Evolutionary conservation across 2,329 filamentous ascomycete genomes (phyloP).

Genomic region (Colletotrichum sp.): DNA sequence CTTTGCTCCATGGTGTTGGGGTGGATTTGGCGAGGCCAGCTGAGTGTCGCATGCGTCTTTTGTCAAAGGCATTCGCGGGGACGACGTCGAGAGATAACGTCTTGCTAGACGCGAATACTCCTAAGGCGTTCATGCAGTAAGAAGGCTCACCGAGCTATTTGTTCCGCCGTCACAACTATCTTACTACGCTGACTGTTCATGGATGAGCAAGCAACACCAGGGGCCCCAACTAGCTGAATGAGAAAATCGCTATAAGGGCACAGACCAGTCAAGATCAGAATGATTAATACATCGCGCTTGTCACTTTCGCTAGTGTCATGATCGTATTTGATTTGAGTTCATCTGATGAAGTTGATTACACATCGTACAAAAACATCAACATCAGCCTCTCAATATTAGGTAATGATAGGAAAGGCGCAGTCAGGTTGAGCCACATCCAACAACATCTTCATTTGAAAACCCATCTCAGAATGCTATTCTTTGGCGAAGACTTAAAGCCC

Average conservation of each 20-base stretch:
- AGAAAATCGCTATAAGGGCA: background rate
- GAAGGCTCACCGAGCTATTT: background rate
- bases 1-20: background rate
- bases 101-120: background rate
- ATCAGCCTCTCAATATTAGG: background rate
- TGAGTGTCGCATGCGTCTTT: background rate
- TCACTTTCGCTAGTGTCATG: background rate
- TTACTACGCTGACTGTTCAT: background rate
- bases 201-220: background rate
- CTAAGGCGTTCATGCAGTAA: background rate
- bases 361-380: background rate
- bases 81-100: background rate
- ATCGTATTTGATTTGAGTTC: background rate
- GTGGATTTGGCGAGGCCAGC: background rate
- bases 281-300: background rate
- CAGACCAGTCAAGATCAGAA: background rate
- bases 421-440: background rate
- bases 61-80: background rate
- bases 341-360: background rate
- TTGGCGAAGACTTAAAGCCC: background rate
- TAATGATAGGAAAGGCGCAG: background rate
- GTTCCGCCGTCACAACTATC: background rate
- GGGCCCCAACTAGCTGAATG: background rate
- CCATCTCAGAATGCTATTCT: background rate
- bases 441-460: background rate